Evolutionary conservation across 768 basidiomycete genomes (phyloP).

Genomic region (Mycena maculata): DNA sequence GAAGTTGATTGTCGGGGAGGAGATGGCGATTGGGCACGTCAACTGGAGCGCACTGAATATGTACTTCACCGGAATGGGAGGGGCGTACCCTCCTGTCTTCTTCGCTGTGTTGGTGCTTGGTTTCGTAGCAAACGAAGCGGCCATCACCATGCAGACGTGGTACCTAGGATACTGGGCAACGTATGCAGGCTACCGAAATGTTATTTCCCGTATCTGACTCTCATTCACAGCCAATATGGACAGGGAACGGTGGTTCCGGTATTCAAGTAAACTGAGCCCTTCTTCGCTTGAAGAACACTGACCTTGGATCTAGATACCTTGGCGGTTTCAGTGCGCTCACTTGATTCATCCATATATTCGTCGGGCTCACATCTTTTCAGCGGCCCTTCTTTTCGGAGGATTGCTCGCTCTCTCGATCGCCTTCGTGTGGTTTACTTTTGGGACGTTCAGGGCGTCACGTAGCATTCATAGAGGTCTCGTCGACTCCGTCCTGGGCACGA

Average conservation of each 20-base stretch:
- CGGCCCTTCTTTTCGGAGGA: constrained; percentile 46
- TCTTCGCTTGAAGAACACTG: constrained; percentile 4
- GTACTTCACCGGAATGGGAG: constrained; percentile 34
- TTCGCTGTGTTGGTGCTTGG: constrained; percentile 18
- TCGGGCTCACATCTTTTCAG: constrained; percentile 19
- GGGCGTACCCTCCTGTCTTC: constrained; percentile 31
- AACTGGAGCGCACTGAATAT: constrained; percentile 52
- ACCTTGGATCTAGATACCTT: constrained; percentile 11
- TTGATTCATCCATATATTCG: neutral
- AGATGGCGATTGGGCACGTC: constrained; percentile 68
- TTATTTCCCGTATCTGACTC: neutral
- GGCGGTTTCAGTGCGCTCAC: constrained; percentile 15
- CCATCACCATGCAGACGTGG: constrained; percentile 29
- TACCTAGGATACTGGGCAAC: constrained; percentile 40
- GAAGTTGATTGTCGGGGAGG: constrained; percentile 72
- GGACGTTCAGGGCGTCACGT: constrained; percentile 64
- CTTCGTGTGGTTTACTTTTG: constrained; percentile 55
- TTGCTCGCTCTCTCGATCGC: constrained; percentile 47
- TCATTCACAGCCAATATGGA: constrained; percentile 50
- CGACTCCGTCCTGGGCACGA: constrained; percentile 66
- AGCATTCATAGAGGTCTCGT: constrained; percentile 64
- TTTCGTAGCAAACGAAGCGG: constrained; percentile 8
- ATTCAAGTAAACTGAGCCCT: neutral
- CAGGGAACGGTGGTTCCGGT: constrained; percentile 47
- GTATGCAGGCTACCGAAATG: neutral